Evolutionary conservation across 1,139 yeast species (phyloP), one percentile per base, ranked within the genome.

Genomic region (Lodderomyces beijingensis): DNA sequence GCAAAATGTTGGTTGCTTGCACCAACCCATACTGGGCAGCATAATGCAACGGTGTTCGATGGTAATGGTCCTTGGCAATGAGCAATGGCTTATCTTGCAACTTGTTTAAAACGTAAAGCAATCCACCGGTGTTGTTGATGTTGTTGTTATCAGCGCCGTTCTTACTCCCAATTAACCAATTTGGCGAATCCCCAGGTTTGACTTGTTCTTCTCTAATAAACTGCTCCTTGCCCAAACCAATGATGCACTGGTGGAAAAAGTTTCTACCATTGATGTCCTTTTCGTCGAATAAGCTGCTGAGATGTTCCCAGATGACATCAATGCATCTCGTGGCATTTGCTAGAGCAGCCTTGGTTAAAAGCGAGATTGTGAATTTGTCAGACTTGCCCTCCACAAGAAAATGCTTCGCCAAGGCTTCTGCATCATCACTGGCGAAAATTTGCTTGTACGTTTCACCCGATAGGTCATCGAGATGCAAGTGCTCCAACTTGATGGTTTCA

Each of bases 1-100:
- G 57, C 22, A 89, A 65, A 8, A 77, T 64, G 16, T 61, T 62
- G 2, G 87, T 68, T 27, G 81, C 76, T 33, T 73, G 75, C 40
- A 74, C 77, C 36, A 89, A 66, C 0, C 97, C 97, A 53, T 80
- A 87, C 49, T 86, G 94, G 2, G 94, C 81, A 11, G 95, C 79
- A 55, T 89, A 89, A 58, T 91, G 97, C 36, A 91, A 63, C 0
- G 97, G 95, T 1, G 96, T 83, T 42, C 96, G 72, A 38, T 68
- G 68, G 50, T 87, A 85, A 40, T 76, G 79, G 53, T 91, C 98
- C 30, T 72, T 71, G 27, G 80, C 78, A 34, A 78, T 59, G 28
- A 88, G 62, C 38, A 81, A 68, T 82, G 54, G 63, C 11, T 30
- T 22, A 33, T 29, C 30, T 18, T 39, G 23, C 20, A 78, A 74